Base-by-base conservation (phyloP, 176 grass and related monocot species). In the Oryza meridionalis region DNA sequence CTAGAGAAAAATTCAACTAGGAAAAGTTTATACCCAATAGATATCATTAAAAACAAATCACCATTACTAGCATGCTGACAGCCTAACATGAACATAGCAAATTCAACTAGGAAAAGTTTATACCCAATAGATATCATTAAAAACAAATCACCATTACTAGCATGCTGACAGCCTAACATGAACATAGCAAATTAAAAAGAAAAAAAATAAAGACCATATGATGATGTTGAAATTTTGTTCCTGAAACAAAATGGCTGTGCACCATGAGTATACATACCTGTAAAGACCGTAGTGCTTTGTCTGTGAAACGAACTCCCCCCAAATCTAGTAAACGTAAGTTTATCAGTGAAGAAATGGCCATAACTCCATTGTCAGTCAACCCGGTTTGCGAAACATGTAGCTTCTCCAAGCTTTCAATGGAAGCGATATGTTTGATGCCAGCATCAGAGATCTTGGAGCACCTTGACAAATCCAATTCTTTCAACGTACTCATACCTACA, bases 401-500 rank as follows among this genome's bases (percentile, higher is more conserved):
- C 84, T 90, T 98, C 78, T 98, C 89, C 70, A 98, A 74, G 68
- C 25, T 90, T 81, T 85, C 70, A 78, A 95, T 92, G 53, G 96
- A 85, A 69, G 93, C 53, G 63, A 98, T 62, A 80, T 98, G 93
- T 80, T 81, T 95, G 79, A 98, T 77, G 64, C 89, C 91, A 73
- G 89, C 82, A 61, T 98, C 87, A 86, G 84, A 85, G 25, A 98
- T 77, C 86, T 90, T 98, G 22, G 82, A 64, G 88, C 96, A 93
- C 44, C 92, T 91, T 22, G 96, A 98, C 77, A 98, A 35, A 76
- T 95, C 87, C 82, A 98, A 83, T 44, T 98, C 91, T 29, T 90
- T 98, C 50, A 95, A 81, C 71, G 70, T 84, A 27, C 63, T 50
- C 87, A 98, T 98, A 55, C 96, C 93, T 98, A 85, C 40, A 63